These are phyloP conservation scores for Eimeria maxima DNA, from an alignment of 169 alveolate species.

Conservation along the genomic window DNA sequence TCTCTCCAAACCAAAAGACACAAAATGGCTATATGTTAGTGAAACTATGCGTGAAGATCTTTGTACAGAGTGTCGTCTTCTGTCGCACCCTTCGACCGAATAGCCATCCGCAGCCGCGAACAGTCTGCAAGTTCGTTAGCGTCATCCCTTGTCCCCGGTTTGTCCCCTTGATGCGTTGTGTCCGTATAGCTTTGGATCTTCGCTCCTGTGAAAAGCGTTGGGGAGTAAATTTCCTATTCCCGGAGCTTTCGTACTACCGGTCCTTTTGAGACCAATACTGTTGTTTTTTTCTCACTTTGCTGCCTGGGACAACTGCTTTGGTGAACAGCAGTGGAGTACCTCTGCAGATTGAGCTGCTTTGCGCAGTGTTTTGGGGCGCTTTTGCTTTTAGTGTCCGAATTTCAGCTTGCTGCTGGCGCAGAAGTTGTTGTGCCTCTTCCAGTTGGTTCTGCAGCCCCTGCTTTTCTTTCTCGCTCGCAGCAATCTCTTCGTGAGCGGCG, in stretches of 20 bases:
- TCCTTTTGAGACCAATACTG: neutral
- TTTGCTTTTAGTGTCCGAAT: slow-evolving; percentile 16
- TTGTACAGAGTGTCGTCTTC: neutral
- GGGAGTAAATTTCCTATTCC: neutral
- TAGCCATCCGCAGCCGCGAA: slow-evolving; percentile 22
- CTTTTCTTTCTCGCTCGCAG: neutral
- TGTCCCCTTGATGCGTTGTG: neutral
- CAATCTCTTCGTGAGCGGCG: slow-evolving; percentile 42
- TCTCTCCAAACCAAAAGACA: neutral
- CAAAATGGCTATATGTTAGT: neutral
- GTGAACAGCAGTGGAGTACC: slow-evolving; percentile 13
- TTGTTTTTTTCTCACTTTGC: neutral
- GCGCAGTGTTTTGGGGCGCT: slow-evolving; percentile 4
- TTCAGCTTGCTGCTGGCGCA: slow-evolving; percentile 43
- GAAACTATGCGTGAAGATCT: neutral
- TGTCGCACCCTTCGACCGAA: slow-evolving; percentile 40
- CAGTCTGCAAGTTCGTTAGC: neutral
- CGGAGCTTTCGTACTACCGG: neutral
- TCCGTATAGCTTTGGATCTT: neutral
- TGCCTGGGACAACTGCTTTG: neutral
- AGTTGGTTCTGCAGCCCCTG: slow-evolving; percentile 42
- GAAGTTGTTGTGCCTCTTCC: slow-evolving; percentile 45
- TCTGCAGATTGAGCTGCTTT: neutral
- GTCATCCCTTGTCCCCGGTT: neutral
- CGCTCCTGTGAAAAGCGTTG: slow-evolving; percentile 27